A percentile compares a stretch with the other conserved stretches of the same genome.
Evolutionary conservation across 1,284 basidiomycete species (phyloP).

Genomic region (Ustilago bromivora): DNA sequence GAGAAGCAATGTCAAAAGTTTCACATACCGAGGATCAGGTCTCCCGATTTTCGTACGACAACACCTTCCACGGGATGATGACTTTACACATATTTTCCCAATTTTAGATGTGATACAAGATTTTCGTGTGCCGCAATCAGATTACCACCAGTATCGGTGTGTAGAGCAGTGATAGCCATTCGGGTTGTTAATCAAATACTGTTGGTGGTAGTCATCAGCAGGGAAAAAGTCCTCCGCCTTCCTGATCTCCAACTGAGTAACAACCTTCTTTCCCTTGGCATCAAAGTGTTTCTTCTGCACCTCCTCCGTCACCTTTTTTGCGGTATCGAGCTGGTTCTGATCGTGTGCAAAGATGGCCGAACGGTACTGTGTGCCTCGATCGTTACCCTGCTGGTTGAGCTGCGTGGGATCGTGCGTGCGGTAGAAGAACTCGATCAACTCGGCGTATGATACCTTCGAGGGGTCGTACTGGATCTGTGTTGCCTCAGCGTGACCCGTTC

Average conservation of each 20-base stretch:
- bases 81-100: background rate
- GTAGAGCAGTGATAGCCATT: constrained; percentile 65
- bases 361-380: constrained; percentile 78
- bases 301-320: constrained; percentile 83
- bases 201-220: constrained; percentile 68
- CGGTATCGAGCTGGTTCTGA: constrained; percentile 80
- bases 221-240: constrained; percentile 46
- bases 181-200: constrained; percentile 64
- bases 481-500: constrained; percentile 90
- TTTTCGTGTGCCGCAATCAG: background rate
- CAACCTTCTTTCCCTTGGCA: constrained; percentile 80
- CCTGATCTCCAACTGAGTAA: constrained; percentile 73
- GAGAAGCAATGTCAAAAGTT: background rate
- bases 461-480: constrained; percentile 88
- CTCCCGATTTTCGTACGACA: no score
- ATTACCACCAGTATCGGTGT: constrained; percentile 52
- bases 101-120: background rate
- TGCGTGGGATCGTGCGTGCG: constrained; percentile 93
- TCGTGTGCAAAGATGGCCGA: constrained; percentile 89
- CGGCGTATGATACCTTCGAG: constrained; percentile 79
- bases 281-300: constrained; percentile 82
- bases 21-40: no score
- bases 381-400: constrained; percentile 69
- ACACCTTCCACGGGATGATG: no score
- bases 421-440: constrained; percentile 77